phyloP scores from a whole-genome alignment of 2,329 filamentous ascomycete genomes.

The Botrytis fragariae region DNA sequence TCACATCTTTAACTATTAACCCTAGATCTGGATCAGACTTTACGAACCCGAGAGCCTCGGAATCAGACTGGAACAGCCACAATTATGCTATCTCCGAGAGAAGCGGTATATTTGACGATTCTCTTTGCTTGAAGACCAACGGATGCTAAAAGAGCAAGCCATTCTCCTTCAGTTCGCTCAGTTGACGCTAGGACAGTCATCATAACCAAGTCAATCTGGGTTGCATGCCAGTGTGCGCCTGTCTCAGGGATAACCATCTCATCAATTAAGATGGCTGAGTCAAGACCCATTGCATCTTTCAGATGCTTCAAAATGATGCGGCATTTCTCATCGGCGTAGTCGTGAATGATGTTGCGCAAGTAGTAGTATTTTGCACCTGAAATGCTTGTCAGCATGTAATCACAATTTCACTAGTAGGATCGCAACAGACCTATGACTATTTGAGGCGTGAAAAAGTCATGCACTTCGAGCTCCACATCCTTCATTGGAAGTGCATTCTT shows the following conservation, averaged over 20 bases:
- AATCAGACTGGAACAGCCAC: neutral
- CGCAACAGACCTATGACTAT: constrained; percentile 28
- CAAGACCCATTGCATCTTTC: neutral
- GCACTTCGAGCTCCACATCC: constrained; percentile 35
- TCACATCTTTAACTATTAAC: neutral
- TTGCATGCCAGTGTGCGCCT: constrained; percentile 37
- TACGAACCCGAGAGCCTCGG: neutral
- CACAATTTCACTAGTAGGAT: neutral
- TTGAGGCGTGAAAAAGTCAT: constrained; percentile 37
- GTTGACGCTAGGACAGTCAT: constrained; percentile 38
- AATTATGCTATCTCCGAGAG: constrained; percentile 9
- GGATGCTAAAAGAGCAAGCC: constrained; percentile 3
- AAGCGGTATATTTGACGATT: neutral
- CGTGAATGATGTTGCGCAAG: constrained; percentile 42
- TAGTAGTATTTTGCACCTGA: constrained; percentile 39
- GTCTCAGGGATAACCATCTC: constrained; percentile 44
- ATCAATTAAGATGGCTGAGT: constrained; percentile 42
- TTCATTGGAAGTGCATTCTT: constrained; percentile 27
- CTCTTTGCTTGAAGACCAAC: neutral
- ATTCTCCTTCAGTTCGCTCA: constrained; percentile 37
- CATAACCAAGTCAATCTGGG: constrained; percentile 42
- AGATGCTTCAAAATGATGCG: constrained; percentile 19
- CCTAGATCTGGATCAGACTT: neutral
- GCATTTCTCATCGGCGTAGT: constrained; percentile 40
- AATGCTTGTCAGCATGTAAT: neutral